Conservation (phyloP, 257 asterid species). For the Solanum phureja region DNA sequence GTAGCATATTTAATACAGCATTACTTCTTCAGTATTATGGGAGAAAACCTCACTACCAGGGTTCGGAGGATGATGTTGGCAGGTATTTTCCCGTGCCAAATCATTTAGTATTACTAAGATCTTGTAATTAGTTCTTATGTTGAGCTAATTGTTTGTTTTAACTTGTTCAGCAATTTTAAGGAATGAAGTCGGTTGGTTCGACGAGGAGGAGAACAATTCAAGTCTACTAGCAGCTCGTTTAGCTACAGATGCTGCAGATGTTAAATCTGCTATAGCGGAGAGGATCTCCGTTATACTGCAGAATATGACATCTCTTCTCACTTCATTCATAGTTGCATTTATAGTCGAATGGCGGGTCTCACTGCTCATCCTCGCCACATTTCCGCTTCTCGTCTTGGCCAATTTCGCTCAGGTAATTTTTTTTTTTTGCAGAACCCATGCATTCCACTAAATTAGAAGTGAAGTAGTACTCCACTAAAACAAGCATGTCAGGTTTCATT, state of each 20-base stretch:
- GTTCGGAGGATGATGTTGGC: slow-evolving; percentile 98
- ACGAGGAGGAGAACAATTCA: slow-evolving; percentile 96
- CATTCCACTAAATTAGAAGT: background rate
- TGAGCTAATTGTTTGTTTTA: background rate
- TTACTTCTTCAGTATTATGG: slow-evolving; percentile 96
- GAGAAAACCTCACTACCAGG: slow-evolving; percentile 92
- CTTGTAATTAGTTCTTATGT: background rate
- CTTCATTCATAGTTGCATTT: slow-evolving; percentile 94
- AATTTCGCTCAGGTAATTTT: slow-evolving; percentile 81
- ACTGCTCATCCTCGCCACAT: slow-evolving; percentile 69
- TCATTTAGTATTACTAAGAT: background rate
- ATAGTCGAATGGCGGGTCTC: slow-evolving; percentile 98
- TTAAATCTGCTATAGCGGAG: slow-evolving; percentile 94
- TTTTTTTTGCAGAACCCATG: background rate
- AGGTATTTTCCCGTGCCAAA: slow-evolving; percentile 32
- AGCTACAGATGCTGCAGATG: slow-evolving; percentile 93
- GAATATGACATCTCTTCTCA: slow-evolving; percentile 97
- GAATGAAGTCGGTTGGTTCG: slow-evolving; percentile 99
- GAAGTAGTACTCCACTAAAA: background rate
- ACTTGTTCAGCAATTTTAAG: slow-evolving; percentile 64
- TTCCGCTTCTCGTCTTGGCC: slow-evolving; percentile 95
- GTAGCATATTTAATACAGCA: slow-evolving; percentile 88
- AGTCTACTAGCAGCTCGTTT: slow-evolving; percentile 84
- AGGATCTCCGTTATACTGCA: slow-evolving; percentile 92
- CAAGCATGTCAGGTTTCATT: background rate